Conservation (phyloP, 1,284 basidiomycete species). For the Naganishia sp. region DNA sequence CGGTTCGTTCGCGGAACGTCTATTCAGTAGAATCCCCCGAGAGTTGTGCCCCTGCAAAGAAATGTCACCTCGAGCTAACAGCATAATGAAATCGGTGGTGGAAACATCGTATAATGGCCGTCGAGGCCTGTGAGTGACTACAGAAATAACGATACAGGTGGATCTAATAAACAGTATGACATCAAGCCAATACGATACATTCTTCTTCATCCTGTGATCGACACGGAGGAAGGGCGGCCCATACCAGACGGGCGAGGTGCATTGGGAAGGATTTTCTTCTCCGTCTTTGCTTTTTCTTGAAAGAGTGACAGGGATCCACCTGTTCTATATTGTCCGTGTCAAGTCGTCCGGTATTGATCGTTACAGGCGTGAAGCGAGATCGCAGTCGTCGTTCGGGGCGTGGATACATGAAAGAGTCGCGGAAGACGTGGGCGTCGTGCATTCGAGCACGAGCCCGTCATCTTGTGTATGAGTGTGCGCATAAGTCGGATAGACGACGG, state of each 20-base stretch:
- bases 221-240: conserved; percentile 6
- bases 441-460: not conserved
- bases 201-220: conserved; percentile 3
- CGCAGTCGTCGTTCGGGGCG: conserved; percentile 4
- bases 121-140: conserved; percentile 25
- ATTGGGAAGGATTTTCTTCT: not conserved
- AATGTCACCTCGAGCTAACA: not conserved
- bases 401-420: conserved; percentile 19
- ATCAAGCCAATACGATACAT: conserved; percentile 29
- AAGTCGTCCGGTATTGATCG: conserved; percentile 16
- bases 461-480: not conserved
- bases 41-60: not conserved
- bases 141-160: conserved; percentile 30
- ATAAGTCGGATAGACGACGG: not conserved
- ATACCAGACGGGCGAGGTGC: not conserved
- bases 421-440: not conserved
- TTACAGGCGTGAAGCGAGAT: conserved; percentile 28
- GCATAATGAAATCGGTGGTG: no score
- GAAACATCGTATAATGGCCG: conserved; percentile 1
- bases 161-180: conserved; percentile 22
- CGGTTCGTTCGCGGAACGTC: no score
- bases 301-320: conserved; percentile 30
- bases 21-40: no score
- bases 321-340: conserved; percentile 29
- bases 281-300: conserved; percentile 5